Conservation (phyloP, 345 rosid genomes). For the Salix suchowensis region DNA sequence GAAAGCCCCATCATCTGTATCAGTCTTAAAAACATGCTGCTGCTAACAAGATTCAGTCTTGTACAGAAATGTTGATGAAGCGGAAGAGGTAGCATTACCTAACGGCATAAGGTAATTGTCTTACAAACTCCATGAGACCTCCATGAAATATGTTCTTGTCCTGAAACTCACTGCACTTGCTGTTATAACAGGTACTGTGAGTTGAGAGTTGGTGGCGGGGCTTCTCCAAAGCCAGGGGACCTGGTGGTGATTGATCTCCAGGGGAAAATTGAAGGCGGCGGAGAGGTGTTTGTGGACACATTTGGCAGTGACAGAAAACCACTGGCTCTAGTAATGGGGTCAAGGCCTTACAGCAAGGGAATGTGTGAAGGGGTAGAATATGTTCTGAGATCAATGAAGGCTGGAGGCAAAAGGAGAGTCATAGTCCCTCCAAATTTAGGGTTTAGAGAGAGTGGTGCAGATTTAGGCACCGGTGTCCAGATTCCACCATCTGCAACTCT, state of each 20-base stretch:
- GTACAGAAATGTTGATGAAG: constrained; percentile 63
- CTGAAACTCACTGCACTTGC: background rate
- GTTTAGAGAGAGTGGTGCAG: constrained; percentile 70
- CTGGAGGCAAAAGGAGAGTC: constrained; percentile 80
- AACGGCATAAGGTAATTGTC: constrained; percentile 65
- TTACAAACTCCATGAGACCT: background rate
- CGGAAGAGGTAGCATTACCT: constrained; percentile 67
- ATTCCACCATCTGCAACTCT: constrained; percentile 62
- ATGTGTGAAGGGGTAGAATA: constrained; percentile 79
- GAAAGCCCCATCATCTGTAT: background rate
- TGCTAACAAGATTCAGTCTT: background rate
- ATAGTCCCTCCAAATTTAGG: constrained; percentile 66
- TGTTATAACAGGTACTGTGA: constrained; percentile 61
- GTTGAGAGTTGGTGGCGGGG: constrained; percentile 79
- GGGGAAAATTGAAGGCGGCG: constrained; percentile 59
- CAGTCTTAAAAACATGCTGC: background rate
- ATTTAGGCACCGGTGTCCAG: constrained; percentile 55
- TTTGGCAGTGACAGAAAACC: constrained; percentile 54
- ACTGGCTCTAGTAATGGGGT: constrained; percentile 69
- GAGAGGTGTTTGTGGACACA: constrained; percentile 63
- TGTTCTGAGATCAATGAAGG: constrained; percentile 69
- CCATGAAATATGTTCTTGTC: background rate
- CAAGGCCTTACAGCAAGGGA: constrained; percentile 76
- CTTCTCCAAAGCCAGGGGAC: constrained; percentile 68
- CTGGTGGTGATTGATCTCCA: constrained; percentile 73